Conservation (phyloP, 2,329 filamentous ascomycete species). For the Sclerotinia minor region DNA sequence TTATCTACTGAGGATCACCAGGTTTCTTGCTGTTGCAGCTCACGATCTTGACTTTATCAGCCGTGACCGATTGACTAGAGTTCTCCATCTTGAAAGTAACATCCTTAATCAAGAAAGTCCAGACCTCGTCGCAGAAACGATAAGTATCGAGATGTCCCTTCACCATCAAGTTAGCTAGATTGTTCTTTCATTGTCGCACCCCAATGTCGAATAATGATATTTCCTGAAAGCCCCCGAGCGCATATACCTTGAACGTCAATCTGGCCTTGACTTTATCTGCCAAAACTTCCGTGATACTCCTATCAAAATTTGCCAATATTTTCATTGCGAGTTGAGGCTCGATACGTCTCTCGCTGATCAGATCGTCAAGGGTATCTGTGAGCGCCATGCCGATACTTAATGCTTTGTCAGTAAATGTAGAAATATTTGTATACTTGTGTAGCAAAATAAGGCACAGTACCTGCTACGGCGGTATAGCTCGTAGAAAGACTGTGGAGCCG, state of each 20-base stretch:
- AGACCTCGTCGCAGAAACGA: conserved; percentile 98
- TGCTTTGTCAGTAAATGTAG: conserved; percentile 38
- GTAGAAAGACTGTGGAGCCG: conserved; percentile 66
- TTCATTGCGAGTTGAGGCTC: conserved; percentile 99
- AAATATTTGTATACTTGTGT: conserved; percentile 31
- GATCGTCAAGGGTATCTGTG: conserved; percentile 94
- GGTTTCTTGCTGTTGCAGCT: conserved; percentile 91
- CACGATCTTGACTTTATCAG: conserved; percentile 97
- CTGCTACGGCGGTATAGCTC: conserved; percentile 98
- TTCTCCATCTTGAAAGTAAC: conserved; percentile 97
- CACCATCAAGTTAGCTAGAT: conserved; percentile 31
- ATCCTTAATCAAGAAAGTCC: conserved; percentile 99
- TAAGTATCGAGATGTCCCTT: conserved; percentile 97
- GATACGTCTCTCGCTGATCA: conserved; percentile 92
- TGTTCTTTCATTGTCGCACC: background rate
- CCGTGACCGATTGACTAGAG: conserved; percentile 67
- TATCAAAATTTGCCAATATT: conserved; percentile 93
- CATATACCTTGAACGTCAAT: conserved; percentile 88
- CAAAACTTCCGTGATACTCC: conserved; percentile 85
- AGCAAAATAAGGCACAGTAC: conserved; percentile 56
- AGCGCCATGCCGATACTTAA: conserved; percentile 85
- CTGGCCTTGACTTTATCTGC: conserved; percentile 90
- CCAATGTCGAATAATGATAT: background rate
- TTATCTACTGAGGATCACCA: conserved; percentile 50
- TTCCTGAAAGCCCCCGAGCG: background rate